phyloP scores from a whole-genome alignment of 1,284 basidiomycete genomes.

The Vanrija sp. region DNA sequence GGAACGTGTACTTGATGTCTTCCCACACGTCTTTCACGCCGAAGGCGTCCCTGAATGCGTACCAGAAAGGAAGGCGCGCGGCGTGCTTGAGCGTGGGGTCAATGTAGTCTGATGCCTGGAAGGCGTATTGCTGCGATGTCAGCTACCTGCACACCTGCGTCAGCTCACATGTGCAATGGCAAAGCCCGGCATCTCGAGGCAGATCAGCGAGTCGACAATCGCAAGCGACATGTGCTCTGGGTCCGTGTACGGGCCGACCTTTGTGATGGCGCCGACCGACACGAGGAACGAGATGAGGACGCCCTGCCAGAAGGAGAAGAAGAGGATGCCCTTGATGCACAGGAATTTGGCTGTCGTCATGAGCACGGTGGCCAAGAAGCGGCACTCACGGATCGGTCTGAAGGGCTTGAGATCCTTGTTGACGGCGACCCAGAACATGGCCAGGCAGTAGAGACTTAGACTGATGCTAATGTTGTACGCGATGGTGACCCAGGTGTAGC shows the following conservation, averaged over 20 bases:
- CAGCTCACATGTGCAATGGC: constrained; percentile 70
- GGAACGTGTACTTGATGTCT: constrained; percentile 76
- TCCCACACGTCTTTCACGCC: constrained; percentile 81
- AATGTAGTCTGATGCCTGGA: constrained; percentile 67
- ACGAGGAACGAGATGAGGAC: constrained; percentile 84
- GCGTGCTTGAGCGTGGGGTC: constrained; percentile 63
- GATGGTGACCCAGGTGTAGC: constrained; percentile 87
- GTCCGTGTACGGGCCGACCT: constrained; percentile 80
- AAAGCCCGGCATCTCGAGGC: constrained; percentile 97
- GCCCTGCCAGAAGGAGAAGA: constrained; percentile 98
- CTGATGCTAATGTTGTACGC: constrained; percentile 60
- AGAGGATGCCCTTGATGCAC: constrained; percentile 95
- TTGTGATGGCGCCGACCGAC: constrained; percentile 68
- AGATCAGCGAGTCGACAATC: constrained; percentile 83
- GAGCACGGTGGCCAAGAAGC: neutral
- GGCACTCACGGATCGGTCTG: constrained; percentile 55
- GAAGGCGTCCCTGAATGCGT: constrained; percentile 83
- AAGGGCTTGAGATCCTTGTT: constrained; percentile 81
- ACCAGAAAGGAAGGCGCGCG: constrained; percentile 78
- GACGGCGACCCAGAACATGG: constrained; percentile 91
- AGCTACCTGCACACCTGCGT: no score
- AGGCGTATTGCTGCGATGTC: constrained; percentile 40
- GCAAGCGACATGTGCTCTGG: constrained; percentile 86
- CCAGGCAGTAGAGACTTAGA: constrained; percentile 62
- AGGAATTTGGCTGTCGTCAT: constrained; percentile 78